Evolutionary conservation across 2,329 filamentous ascomycete genomes (phyloP), one percentile per base, ranked within the genome.

Genomic region (Ophiostoma sp.): DNA sequence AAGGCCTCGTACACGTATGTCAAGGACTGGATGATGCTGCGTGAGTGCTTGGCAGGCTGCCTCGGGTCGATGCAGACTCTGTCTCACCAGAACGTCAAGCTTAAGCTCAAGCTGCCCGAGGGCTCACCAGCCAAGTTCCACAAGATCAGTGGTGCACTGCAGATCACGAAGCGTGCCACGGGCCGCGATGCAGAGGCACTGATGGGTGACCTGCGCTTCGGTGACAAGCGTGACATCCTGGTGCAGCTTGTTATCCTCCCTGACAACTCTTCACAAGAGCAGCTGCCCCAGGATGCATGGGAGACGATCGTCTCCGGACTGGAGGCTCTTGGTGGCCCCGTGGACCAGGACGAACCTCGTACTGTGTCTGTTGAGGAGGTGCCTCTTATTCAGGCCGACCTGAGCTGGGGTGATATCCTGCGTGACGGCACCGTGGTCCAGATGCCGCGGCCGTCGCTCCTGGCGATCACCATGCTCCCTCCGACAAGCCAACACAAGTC

Each of bases 21-120:
- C 77, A 99, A 98, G 83, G 96, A 99, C 82, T 99, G 96, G 96
- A 98, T 98, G 95, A 99, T 98, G 95, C 88, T 99, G 48, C 92
- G 96, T 36, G 96, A 99, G 82, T 98, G 96, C 81, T 87, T 98
- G 61, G 96, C 95, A 31, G 96, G 96, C 59, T 98, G 95, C 79
- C 85, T 99, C 36, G 96, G 96, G 64, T 91, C 94, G 17, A 88
- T 98, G 80, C 96, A 99, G 82, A 94, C 93, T 1, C 91, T 94
- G 36, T 98, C 96, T n/a, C 96, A 99, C 81, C 96, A 98, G 81
- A 98, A 98, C 79, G 96, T 97, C 73, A 98, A 97, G 85, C 87
- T 99, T 72, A 97, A 97, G 85, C 89, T 99, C 73, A 93, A 93
- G 78, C 85, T 99, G 8, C 96, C 96, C 0, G 96, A 99, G 83